Conservation (phyloP, 2,329 filamentous ascomycete species). For the Xylariaceae sp. region DNA sequence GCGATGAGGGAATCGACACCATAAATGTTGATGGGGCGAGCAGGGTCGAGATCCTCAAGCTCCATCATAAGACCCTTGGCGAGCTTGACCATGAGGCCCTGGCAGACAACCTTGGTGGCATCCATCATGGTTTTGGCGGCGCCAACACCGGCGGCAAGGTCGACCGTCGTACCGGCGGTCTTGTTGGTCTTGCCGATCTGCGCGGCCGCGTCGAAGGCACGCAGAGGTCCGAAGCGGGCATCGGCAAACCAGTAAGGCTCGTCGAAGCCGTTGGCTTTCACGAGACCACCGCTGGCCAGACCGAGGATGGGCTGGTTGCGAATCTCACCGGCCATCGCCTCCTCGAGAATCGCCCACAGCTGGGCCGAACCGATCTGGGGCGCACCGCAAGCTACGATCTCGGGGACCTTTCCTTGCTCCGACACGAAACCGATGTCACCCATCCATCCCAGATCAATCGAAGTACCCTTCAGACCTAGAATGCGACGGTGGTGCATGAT, state of each 20-base stretch:
- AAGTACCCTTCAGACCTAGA: conserved; percentile 26
- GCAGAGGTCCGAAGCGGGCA: conserved; percentile 27
- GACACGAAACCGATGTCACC: conserved; percentile 29
- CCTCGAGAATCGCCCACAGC: conserved; percentile 26
- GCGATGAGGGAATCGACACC: conserved; percentile 29
- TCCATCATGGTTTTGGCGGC: conserved; percentile 23
- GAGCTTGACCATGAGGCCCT: conserved; percentile 28
- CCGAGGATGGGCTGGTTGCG: conserved; percentile 28
- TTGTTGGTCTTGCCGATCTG: conserved; percentile 18
- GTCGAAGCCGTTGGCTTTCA: conserved; percentile 27
- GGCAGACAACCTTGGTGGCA: conserved; percentile 23
- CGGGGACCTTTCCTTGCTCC: conserved; percentile 28
- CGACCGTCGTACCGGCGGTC: conserved; percentile 14
- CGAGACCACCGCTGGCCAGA: conserved; percentile 27
- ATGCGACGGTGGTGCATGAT: conserved; percentile 27
- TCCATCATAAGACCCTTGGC: conserved; percentile 31
- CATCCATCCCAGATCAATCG: conserved; percentile 29
- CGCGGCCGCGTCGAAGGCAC: conserved; percentile 23
- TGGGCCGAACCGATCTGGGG: conserved; percentile 25
- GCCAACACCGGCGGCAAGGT: conserved; percentile 23
- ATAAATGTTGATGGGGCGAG: conserved; percentile 27
- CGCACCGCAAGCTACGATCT: conserved; percentile 28
- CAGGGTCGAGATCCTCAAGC: conserved; percentile 28
- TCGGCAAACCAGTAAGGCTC: conserved; percentile 31
- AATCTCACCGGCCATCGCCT: conserved; percentile 22